Conservation (phyloP, 306 rosid species). For the Abrus precatorius region DNA sequence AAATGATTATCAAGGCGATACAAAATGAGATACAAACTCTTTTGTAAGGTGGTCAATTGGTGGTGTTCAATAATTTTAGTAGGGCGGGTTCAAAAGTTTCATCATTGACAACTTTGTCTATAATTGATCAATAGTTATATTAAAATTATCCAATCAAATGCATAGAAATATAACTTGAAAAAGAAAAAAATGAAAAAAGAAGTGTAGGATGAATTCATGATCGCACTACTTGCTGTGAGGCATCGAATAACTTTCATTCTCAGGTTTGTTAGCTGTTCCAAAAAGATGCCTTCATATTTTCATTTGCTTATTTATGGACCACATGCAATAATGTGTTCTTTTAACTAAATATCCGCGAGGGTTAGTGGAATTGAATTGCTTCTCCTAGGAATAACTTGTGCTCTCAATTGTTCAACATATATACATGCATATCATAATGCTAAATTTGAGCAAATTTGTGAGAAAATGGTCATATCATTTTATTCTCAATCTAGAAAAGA, state of each 20-base stretch:
- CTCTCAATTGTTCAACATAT: neutral
- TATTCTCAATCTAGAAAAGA: neutral
- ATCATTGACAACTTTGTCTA: neutral
- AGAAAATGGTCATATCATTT: neutral
- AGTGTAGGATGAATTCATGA: neutral
- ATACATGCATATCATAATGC: too few species aligned
- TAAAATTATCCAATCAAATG: neutral
- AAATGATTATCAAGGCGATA: neutral
- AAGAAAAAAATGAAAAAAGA: neutral
- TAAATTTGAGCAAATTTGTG: neutral
- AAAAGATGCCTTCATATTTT: neutral
- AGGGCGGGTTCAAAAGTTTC: slow-evolving; percentile 7
- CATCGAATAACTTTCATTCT: neutral
- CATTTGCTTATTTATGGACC: neutral
- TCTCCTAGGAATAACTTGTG: neutral
- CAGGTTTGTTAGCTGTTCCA: neutral
- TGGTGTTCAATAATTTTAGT: neutral
- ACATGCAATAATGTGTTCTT: neutral
- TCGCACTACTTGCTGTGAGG: neutral
- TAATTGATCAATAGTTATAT: neutral
- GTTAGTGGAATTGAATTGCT: neutral
- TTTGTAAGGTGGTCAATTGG: neutral
- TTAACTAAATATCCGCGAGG: too few species aligned
- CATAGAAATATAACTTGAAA: neutral
- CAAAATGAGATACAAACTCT: neutral